Evolutionary conservation across 2,329 filamentous ascomycete genomes (phyloP).

Genomic region (Hypoxylon rubiginosum): DNA sequence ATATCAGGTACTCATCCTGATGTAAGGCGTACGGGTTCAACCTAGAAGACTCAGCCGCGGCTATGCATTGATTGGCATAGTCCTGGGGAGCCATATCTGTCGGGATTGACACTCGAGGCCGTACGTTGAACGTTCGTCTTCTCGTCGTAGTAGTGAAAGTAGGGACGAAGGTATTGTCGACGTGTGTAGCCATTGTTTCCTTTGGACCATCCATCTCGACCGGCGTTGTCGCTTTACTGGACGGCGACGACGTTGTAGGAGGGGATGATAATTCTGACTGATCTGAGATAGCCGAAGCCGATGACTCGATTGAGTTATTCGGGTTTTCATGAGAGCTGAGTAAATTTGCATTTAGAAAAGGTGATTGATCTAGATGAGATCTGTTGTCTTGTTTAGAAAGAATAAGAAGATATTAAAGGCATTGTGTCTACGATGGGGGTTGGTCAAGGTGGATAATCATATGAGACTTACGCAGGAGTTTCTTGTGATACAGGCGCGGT

Average conservation of each 20-base stretch:
- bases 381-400: constrained; percentile 45
- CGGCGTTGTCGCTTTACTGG: constrained; percentile 75
- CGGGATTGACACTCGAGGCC: constrained; percentile 87
- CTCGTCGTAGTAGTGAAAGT: constrained; percentile 39
- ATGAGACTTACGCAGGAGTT: constrained; percentile 47
- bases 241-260: constrained; percentile 61
- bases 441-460: constrained; percentile 25
- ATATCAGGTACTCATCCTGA: constrained; percentile 82
- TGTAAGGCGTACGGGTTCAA: constrained; percentile 92
- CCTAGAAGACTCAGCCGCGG: constrained; percentile 88
- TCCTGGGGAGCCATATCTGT: constrained; percentile 77
- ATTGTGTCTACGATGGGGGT: constrained; percentile 12
- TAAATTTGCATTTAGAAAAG: constrained; percentile 52
- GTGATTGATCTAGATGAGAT: constrained; percentile 43
- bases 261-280: constrained; percentile 68
- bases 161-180: constrained; percentile 15
- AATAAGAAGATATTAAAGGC: constrained; percentile 6
- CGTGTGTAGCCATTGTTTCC: constrained; percentile 41
- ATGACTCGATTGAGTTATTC: constrained; percentile 64
- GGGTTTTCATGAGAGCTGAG: constrained; percentile 37
- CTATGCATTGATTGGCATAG: constrained; percentile 92
- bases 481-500: constrained; percentile 38
- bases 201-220: constrained; percentile 60
- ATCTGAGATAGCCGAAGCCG: constrained; percentile 67
- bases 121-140: constrained; percentile 68